phyloP scores from a whole-genome alignment of 768 basidiomycete genomes.

The Tricholomella constricta region DNA sequence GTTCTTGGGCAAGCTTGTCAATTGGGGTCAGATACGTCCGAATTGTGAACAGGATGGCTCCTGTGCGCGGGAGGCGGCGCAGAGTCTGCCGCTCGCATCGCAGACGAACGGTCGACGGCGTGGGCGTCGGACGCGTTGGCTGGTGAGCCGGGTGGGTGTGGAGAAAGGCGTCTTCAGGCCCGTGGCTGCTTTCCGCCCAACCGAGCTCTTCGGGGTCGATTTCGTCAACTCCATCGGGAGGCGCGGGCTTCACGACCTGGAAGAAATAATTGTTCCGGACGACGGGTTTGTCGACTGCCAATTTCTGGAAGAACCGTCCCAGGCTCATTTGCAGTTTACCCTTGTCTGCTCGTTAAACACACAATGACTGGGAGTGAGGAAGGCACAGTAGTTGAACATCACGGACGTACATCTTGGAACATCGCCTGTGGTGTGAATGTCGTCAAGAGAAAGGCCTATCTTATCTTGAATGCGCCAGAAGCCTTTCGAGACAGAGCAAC shows the following conservation, averaged over 20 bases:
- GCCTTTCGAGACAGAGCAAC: conserved; percentile 40
- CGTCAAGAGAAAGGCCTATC: conserved; percentile 69
- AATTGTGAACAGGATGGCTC: conserved; percentile 70
- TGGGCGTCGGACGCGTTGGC: conserved; percentile 23
- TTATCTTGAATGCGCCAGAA: conserved; percentile 80
- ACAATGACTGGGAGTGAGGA: neutral
- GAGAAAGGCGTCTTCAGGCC: conserved; percentile 23
- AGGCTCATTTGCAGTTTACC: conserved; percentile 65
- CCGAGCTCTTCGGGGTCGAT: conserved; percentile 66
- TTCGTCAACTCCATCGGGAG: conserved; percentile 18
- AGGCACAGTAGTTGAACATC: neutral
- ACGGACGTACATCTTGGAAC: conserved; percentile 68
- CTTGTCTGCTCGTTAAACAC: conserved; percentile 40
- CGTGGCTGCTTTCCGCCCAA: conserved; percentile 48
- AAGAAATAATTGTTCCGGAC: conserved; percentile 67
- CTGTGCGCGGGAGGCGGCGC: conserved; percentile 60
- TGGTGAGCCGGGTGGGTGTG: conserved; percentile 17
- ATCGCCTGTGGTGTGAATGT: conserved; percentile 69
- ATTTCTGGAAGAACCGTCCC: conserved; percentile 68
- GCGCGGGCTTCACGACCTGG: conserved; percentile 28
- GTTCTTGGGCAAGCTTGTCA: conserved; percentile 51
- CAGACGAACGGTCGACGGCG: conserved; percentile 50
- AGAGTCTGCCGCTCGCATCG: conserved; percentile 70
- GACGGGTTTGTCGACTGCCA: conserved; percentile 69
- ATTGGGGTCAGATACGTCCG: conserved; percentile 63